A percentile compares a stretch with the other conserved stretches of the same genome.
Evolutionary conservation across 2,329 filamentous ascomycete species (phyloP).

Genomic region (Pezicula radicicola): DNA sequence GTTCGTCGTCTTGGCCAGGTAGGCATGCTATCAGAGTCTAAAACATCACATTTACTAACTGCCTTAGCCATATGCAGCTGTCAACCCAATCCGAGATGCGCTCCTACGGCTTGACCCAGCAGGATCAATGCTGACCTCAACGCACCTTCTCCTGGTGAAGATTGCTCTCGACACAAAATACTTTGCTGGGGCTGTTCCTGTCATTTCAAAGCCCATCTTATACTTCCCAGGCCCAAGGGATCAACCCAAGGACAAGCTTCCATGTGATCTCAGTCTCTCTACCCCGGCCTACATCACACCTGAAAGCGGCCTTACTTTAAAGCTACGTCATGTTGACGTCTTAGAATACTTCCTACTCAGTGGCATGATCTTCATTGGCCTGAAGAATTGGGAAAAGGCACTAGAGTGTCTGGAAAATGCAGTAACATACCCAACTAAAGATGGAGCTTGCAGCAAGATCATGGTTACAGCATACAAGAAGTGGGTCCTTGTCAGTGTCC

Average conservation of each 20-base stretch:
- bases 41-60: constrained; percentile 7
- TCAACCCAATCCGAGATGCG: constrained; percentile 35
- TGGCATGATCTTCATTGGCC: constrained; percentile 61
- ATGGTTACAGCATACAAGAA: constrained; percentile 92
- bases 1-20: constrained; percentile 19
- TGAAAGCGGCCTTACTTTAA: constrained; percentile 53
- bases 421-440: constrained; percentile 64
- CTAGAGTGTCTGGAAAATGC: constrained; percentile 59
- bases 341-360: constrained; percentile 66
- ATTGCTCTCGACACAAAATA: constrained; percentile 52
- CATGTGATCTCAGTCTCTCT: constrained; percentile 44
- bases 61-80: constrained; percentile 19
- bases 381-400: constrained; percentile 61
- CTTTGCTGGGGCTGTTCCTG: constrained; percentile 52
- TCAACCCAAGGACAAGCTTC: constrained; percentile 30
- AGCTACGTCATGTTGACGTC: constrained; percentile 49
- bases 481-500: constrained; percentile 75
- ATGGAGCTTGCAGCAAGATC: constrained; percentile 64
- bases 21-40: constrained; percentile 1
- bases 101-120: constrained; percentile 66
- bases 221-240: constrained; percentile 54
- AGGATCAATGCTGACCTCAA: constrained; percentile 62
- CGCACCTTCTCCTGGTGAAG: constrained; percentile 55
- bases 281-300: constrained; percentile 57
- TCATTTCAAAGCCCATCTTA: constrained; percentile 64